Evolutionary conservation across 163 green algal species (phyloP), one percentile per base, ranked within the genome.

Genomic region (Chlamydomonas reinhardtii): DNA sequence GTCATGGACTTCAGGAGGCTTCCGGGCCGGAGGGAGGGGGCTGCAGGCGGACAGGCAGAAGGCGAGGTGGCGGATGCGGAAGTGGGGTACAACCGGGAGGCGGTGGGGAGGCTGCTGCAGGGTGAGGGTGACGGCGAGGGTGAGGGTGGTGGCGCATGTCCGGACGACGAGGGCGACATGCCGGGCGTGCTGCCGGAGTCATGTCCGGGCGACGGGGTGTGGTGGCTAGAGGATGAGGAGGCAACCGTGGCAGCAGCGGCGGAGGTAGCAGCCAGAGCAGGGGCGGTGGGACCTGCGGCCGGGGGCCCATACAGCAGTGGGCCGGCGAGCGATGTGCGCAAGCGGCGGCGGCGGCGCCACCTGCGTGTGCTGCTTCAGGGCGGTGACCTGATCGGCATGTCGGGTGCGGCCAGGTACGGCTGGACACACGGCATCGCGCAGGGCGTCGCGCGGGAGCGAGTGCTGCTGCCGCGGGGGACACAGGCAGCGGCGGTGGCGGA

Each of bases 361-460:
- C 5, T 84, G 56, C 68, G 34, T 34, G 81, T 92, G 66, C 72
- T 93, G 71, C 84, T 93, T 70, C 70, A 86, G 37, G 87, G 87
- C 4, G 90, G 90, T 8, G 90, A 93, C 76, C 35, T 92, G 64
- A 32, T 92, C 34, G 74, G 88, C 4, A 37, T 93, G 71, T 24
- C 73, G 22, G 87, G 87, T 5, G 80, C 88, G 24, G 87, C 90
- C 39, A 65, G 90, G 39, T 92, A 89, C 62, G 31, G 31, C 29
- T 93, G 88, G 84, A 48, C 29, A 54, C 90, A 93, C 61, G 84
- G 90, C 72, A 93, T 93, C 25, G 79, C 16, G 16, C 20, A 59
- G 19, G 66, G 62, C 61, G 34, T 70, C 16, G n/a, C 56, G 56
- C n/a, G 56, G 56, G 48, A 48, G 17, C 5, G 43, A 17, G 52